Percentiles rank a stretch among this genome's conserved stretches.
Conservation (phyloP, 805 yeast species). For the Saturnispora dispora region DNA sequence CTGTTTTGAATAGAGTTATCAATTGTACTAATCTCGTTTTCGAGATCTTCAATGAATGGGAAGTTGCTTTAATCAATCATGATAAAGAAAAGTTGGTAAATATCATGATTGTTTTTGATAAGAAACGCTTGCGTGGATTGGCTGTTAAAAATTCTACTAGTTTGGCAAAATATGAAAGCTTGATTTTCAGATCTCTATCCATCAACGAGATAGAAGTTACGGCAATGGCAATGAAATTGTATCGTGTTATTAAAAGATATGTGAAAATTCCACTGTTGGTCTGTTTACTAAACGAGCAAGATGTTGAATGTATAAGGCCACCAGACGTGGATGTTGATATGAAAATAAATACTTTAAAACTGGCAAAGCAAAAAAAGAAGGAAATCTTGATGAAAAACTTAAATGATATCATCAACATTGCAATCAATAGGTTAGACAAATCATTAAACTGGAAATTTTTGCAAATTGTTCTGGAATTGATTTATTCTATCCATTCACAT, state of each 20-base stretch:
- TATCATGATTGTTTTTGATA: slow-evolving; percentile 47
- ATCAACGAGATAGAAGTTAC: slow-evolving; percentile 50
- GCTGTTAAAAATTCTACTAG: slow-evolving; percentile 49
- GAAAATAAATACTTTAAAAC: slow-evolving; percentile 45
- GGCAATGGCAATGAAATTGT: slow-evolving; percentile 43
- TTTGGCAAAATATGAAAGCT: slow-evolving; percentile 36
- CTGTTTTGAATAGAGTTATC: slow-evolving; percentile 60
- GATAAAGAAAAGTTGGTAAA: slow-evolving; percentile 54
- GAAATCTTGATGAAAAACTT: slow-evolving; percentile 33
- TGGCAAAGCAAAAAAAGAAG: slow-evolving; percentile 58
- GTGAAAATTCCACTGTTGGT: slow-evolving; percentile 41
- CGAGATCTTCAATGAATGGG: slow-evolving; percentile 35
- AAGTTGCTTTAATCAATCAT: slow-evolving; percentile 35
- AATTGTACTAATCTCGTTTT: slow-evolving; percentile 45
- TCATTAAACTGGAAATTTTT: slow-evolving; percentile 49
- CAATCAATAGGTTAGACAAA: slow-evolving; percentile 22
- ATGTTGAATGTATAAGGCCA: slow-evolving; percentile 44
- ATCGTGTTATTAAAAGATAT: slow-evolving; percentile 31
- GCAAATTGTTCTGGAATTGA: slow-evolving; percentile 38
- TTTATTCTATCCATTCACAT: slow-evolving; percentile 45
- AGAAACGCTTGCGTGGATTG: slow-evolving; percentile 49
- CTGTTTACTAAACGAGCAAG: slow-evolving; percentile 41
- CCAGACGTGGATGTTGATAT: slow-evolving; percentile 45
- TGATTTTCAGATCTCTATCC: slow-evolving; percentile 46
- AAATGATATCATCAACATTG: slow-evolving; percentile 32